phyloP scores from a whole-genome alignment of 2,329 filamentous ascomycete species.

The Neurospora sp. region DNA sequence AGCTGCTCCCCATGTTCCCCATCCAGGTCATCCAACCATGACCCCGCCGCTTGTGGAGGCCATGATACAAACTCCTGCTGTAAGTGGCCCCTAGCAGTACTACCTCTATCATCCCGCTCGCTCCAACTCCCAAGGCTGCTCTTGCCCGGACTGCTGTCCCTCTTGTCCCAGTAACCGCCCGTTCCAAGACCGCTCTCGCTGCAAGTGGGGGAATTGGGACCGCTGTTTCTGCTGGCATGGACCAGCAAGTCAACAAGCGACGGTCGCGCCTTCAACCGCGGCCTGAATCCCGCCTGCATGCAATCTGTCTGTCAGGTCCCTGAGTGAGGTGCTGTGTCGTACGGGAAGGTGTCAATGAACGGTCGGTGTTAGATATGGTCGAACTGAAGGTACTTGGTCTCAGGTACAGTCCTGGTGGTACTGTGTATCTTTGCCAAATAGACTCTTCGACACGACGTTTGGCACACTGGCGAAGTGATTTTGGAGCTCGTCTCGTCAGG shows the following conservation, averaged over 20 bases:
- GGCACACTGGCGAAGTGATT: neutral
- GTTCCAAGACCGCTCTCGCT: neutral
- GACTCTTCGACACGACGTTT: neutral
- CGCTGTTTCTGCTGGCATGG: conserved; percentile 23
- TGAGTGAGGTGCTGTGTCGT: too few relatives aligned
- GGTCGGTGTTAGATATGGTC: neutral
- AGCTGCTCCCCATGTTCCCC: conserved; percentile 1
- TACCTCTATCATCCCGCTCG: neutral
- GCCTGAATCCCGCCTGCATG: conserved; percentile 43
- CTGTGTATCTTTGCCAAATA: neutral
- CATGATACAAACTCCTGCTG: neutral
- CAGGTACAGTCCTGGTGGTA: neutral
- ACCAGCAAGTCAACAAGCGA: conserved; percentile 43
- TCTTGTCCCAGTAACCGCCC: neutral
- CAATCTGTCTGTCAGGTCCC: conserved; percentile 24
- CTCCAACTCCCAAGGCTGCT: neutral
- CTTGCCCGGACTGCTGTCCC: neutral
- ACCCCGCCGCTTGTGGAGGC: neutral
- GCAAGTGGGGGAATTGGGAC: conserved; percentile 7
- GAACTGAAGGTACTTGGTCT: neutral
- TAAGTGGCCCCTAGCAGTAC: neutral
- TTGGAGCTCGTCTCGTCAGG: neutral
- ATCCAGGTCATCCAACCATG: neutral
- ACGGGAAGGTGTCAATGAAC: neutral
- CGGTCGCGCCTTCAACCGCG: conserved; percentile 40